phyloP scores from a whole-genome alignment of 129 eudicot species.

The Lactuca sativa region DNA sequence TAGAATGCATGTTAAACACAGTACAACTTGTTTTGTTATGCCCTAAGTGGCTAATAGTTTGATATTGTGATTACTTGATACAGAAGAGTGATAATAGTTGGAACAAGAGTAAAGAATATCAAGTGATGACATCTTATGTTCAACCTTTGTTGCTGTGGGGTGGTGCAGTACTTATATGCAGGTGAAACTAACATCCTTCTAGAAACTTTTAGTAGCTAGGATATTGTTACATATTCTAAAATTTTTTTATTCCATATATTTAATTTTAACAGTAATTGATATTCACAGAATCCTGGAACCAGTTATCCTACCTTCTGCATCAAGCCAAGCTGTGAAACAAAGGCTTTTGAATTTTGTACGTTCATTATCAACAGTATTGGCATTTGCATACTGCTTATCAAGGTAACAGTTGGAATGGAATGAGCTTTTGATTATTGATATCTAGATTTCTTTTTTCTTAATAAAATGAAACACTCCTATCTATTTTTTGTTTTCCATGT shows the following conservation, averaged over 20 bases:
- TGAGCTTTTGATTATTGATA: neutral
- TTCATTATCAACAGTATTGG: slow-evolving; percentile 78
- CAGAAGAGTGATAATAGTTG: slow-evolving; percentile 64
- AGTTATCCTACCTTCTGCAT: slow-evolving; percentile 60
- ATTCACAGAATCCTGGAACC: slow-evolving; percentile 70
- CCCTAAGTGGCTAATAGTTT: slow-evolving; percentile 19
- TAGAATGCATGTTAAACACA: neutral
- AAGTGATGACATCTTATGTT: slow-evolving; percentile 59
- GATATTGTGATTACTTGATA: slow-evolving; percentile 23
- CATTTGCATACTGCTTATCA: slow-evolving; percentile 75
- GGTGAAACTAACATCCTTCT: slow-evolving; percentile 39
- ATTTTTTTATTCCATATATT: neutral
- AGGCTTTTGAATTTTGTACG: slow-evolving; percentile 68
- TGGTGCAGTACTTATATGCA: slow-evolving; percentile 75
- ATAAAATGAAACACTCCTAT: too few species aligned
- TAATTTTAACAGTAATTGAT: slow-evolving; percentile 21
- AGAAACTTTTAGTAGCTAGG: slow-evolving; percentile 11
- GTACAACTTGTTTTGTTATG: slow-evolving; percentile 14
- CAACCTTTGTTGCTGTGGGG: slow-evolving; percentile 84
- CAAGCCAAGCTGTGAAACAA: slow-evolving; percentile 85
- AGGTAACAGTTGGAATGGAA: slow-evolving; percentile 43
- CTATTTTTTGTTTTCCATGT: slow-evolving; percentile 3
- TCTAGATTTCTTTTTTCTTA: neutral
- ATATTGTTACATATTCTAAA: neutral
- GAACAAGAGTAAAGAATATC: slow-evolving; percentile 56